Evolutionary conservation across 2,329 filamentous ascomycete species (phyloP).

Genomic region (Aspergillus pseudonomiae): DNA sequence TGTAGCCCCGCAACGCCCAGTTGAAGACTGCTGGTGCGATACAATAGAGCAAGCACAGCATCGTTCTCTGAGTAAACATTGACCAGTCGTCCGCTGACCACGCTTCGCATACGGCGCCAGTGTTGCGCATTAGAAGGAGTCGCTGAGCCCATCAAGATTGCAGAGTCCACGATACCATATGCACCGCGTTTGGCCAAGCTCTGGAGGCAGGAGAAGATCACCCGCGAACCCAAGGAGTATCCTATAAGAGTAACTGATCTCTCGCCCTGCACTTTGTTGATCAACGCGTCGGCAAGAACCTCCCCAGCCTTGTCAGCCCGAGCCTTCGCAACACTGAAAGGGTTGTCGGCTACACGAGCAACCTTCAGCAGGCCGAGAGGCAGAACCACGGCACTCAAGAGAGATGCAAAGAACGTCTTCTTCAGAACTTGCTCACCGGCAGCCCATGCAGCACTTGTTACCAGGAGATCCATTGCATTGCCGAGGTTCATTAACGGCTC

Average conservation of each 20-base stretch:
- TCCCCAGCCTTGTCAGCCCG: slow-evolving; percentile 78
- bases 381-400: slow-evolving; percentile 68
- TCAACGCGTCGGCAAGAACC: slow-evolving; percentile 78
- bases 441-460: slow-evolving; percentile 78
- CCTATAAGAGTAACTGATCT: slow-evolving; percentile 78
- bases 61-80: slow-evolving; percentile 90
- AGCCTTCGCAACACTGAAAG: slow-evolving; percentile 75
- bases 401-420: slow-evolving; percentile 67
- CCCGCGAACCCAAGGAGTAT: slow-evolving; percentile 77
- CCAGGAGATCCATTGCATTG: slow-evolving; percentile 72
- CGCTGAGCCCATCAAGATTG: slow-evolving; percentile 80
- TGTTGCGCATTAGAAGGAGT: slow-evolving; percentile 70
- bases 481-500: slow-evolving; percentile 77
- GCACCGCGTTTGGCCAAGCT: slow-evolving; percentile 75
- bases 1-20: slow-evolving; percentile 84
- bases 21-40: slow-evolving; percentile 80
- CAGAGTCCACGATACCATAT: slow-evolving; percentile 82
- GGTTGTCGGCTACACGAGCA: slow-evolving; percentile 75
- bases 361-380: slow-evolving; percentile 68
- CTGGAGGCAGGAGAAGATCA: slow-evolving; percentile 81
- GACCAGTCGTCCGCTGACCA: slow-evolving; percentile 79
- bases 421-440: slow-evolving; percentile 77
- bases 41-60: slow-evolving; percentile 83
- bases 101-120: slow-evolving; percentile 76
- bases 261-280: slow-evolving; percentile 80